Evolutionary conservation across 176 grass and related monocot genomes (phyloP), one percentile per base, ranked within the genome.

Genomic region (Carex kokanica): DNA sequence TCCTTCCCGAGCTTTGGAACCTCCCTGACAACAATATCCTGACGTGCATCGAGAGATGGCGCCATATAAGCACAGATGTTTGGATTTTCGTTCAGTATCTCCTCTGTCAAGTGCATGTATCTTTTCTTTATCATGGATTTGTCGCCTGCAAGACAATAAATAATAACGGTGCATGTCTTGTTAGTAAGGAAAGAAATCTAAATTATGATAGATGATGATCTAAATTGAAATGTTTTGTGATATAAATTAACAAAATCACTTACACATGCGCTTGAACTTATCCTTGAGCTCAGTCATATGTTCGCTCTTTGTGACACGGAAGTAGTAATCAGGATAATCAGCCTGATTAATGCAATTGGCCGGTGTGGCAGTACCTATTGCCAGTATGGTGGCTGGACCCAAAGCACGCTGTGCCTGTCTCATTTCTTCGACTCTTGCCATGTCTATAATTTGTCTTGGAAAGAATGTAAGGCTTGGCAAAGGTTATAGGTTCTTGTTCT

Each of bases 211-310:
- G 8, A 47, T 15, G 32, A 70, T 70, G 16, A 40, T 40, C 2
- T 70, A 18, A 71, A 21, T 43, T 41, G 13, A 71, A 18, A 71
- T 12, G 45, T 21, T 1, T 71, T 21, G 18, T 10, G 4, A n/a
- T 24, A 21, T 27, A 53, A 52, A 25, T 5, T 8, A 16, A 12
- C 25, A 15, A 45, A 45, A 20, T 21, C 13, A 53, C 45, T 74
- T 53, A 74, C 43, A 74, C 71, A 74, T 74, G 23, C 70, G 68
- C 84, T 78, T 86, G 55, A 86, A 86, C 84, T 86, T 86, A 16
- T 57, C 70, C 43, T 86, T 86, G 6, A 86, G 61, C 15, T 80
- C 60, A 0, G 60, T 80, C 21, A 79, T 58, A 57, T 86, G 60
- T 36, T 86, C 74, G n/a, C 73, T 86, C 1, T 86, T 86, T 1